A percentile compares a stretch with the other conserved stretches of the same genome.
phyloP scores from a whole-genome alignment of 2,329 filamentous ascomycete species.

The Aspergillus jensenii region DNA sequence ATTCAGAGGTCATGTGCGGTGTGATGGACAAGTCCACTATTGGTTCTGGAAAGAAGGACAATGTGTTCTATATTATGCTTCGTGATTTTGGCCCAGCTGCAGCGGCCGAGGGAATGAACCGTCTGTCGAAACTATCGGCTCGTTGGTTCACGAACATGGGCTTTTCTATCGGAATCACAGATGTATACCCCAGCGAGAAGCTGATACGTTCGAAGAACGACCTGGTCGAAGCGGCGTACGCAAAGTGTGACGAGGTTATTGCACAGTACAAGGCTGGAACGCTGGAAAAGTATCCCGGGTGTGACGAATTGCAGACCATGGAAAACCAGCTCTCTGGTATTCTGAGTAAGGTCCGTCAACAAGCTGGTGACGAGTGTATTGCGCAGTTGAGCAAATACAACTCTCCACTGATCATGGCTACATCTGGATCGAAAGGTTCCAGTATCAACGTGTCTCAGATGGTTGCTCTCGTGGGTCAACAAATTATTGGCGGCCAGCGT shows the following conservation, averaged over 20 bases:
- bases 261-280: constrained; percentile 75
- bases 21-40: constrained; percentile 97
- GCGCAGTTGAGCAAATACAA: constrained; percentile 87
- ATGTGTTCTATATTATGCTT: constrained; percentile 93
- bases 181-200: constrained; percentile 78
- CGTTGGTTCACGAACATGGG: constrained; percentile 85
- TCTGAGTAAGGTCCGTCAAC: constrained; percentile 85
- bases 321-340: constrained; percentile 90
- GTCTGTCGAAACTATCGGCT: constrained; percentile 85
- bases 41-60: constrained; percentile 96
- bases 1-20: constrained; percentile 96
- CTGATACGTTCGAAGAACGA: constrained; percentile 72
- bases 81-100: constrained; percentile 90
- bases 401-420: constrained; percentile 93
- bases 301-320: constrained; percentile 86
- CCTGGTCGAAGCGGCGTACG: constrained; percentile 76
- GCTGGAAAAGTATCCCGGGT: constrained; percentile 81
- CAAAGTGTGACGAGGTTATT: constrained; percentile 79
- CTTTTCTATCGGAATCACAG: constrained; percentile 93
- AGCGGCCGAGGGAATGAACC: constrained; percentile 89
- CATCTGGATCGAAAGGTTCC: constrained; percentile 93
- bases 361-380: constrained; percentile 89
- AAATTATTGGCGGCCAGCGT: constrained; percentile 92
- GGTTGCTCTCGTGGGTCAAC: constrained; percentile 95
- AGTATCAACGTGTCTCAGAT: constrained; percentile 99